phyloP scores from a whole-genome alignment of 139 green algal species.

The Pleodorina starrii region DNA sequence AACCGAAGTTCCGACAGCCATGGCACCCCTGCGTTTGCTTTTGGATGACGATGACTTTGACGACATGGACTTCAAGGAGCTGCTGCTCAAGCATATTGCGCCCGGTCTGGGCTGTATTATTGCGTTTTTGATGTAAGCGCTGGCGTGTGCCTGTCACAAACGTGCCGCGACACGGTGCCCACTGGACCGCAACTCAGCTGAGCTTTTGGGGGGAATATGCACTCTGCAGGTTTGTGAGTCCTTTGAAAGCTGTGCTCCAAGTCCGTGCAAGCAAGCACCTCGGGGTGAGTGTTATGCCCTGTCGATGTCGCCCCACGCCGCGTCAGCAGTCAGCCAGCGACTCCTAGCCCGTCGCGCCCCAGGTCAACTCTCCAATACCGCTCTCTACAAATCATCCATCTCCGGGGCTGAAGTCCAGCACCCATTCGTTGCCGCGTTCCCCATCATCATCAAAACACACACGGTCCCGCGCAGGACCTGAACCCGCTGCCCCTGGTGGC shows the following conservation, averaged over 20 bases:
- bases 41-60: conserved; percentile 15
- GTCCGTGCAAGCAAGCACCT: conserved; percentile 39
- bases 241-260: conserved; percentile 38
- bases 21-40: neutral
- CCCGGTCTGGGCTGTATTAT: conserved; percentile 50
- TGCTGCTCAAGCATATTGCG: conserved; percentile 49
- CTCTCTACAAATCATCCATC: too few species aligned
- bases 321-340: too few species aligned
- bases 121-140: conserved; percentile 39
- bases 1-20: too few species aligned
- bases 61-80: conserved; percentile 12
- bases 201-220: too few species aligned
- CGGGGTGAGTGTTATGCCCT: conserved; percentile 43
- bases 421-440: too few species aligned
- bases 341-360: too few species aligned
- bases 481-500: conserved; percentile 55
- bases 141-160: neutral
- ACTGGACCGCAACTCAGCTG: too few species aligned
- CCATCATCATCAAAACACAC: too few species aligned
- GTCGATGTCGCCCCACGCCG: too few species aligned
- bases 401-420: too few species aligned
- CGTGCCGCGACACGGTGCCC: neutral
- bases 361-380: too few species aligned
- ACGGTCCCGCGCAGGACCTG: conserved; percentile 13
- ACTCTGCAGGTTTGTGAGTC: conserved; percentile 41